These are phyloP conservation scores for Tuber melanosporum DNA, from an alignment of 495 filamentous ascomycete genomes.

Conservation along the genomic window DNA sequence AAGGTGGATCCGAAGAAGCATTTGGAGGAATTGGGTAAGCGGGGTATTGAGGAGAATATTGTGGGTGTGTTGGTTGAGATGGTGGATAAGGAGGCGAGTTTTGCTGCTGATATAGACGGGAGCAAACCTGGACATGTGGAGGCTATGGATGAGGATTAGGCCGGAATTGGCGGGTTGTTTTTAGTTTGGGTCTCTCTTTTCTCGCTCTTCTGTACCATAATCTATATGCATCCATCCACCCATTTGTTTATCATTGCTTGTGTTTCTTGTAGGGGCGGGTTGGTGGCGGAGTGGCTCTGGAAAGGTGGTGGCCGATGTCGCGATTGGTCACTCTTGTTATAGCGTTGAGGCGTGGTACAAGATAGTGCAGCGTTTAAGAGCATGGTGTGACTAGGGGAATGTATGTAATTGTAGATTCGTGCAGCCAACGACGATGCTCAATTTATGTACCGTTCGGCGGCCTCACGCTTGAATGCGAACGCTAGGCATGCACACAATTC, in stretches of 20 bases:
- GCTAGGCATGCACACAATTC: neutral
- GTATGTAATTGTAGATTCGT: neutral
- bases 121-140: slow-evolving; percentile 29
- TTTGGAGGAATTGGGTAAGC: slow-evolving; percentile 89
- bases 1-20: slow-evolving; percentile 99
- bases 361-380: neutral
- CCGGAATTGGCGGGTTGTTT: neutral
- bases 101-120: slow-evolving; percentile 34
- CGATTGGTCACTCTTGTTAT: neutral
- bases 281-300: neutral
- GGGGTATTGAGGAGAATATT: slow-evolving; percentile 97
- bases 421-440: neutral
- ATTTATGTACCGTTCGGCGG: neutral
- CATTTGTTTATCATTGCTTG: neutral
- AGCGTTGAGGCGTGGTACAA: neutral
- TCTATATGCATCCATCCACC: neutral
- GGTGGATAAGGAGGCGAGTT: slow-evolving; percentile 94
- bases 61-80: slow-evolving; percentile 92
- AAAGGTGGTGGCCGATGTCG: neutral
- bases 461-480: neutral
- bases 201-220: neutral
- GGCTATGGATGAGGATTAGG: slow-evolving; percentile 37
- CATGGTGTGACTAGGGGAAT: neutral
- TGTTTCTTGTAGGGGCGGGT: neutral
- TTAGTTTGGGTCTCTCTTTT: neutral